Evolutionary conservation across 2,329 filamentous ascomycete genomes (phyloP), one percentile per base, ranked within the genome.

Genomic region (Elsinoe ampelina): DNA sequence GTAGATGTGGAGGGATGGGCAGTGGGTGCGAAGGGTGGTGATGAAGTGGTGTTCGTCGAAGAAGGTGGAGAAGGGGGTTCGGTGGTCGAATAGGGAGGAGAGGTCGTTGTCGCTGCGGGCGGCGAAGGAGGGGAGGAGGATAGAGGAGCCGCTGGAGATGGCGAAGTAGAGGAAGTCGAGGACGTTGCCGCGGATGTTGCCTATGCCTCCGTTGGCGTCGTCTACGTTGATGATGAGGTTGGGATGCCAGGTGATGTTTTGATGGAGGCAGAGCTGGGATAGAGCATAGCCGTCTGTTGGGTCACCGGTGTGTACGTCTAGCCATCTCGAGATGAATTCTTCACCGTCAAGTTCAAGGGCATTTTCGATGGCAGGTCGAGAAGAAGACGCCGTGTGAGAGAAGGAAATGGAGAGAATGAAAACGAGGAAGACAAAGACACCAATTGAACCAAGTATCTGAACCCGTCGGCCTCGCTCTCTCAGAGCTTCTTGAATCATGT

Each of bases 111-210:
- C 8, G 17, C 60, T 59, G 10, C 63, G 41, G 2, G 45, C 48
- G 26, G 61, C 63, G 55, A 63, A 60, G 19, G 57, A 57, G 4
- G 59, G 61, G 1, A 61, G 22, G 12, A 63, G 39, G 22, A 67
- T 70, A 62, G 62, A 59, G 69, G 75, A 75, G 55, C 76, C 76
- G 41, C 74, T 72, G 65, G 77, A 73, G 32, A 77, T 76, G 12
- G 73, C 74, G 54, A 74, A 70, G 42, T 74, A 70, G 19, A 78
- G 63, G 63, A 75, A 77, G 58, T 71, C 72, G 54, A 77, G 63
- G 35, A 74, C 65, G n/a, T 70, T 71, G 60, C 75, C 75, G 58
- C 74, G 71, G 15, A 76, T 71, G 54, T 72, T 68, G 5, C 68
- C 73, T n/a, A 78, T 62, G 3, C 73, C 74, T 2, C 74, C 76